Percentiles rank a stretch among this genome's conserved stretches.
Conservation (phyloP, 2,329 filamentous ascomycete species). For the Sordariomycetes sp. region DNA sequence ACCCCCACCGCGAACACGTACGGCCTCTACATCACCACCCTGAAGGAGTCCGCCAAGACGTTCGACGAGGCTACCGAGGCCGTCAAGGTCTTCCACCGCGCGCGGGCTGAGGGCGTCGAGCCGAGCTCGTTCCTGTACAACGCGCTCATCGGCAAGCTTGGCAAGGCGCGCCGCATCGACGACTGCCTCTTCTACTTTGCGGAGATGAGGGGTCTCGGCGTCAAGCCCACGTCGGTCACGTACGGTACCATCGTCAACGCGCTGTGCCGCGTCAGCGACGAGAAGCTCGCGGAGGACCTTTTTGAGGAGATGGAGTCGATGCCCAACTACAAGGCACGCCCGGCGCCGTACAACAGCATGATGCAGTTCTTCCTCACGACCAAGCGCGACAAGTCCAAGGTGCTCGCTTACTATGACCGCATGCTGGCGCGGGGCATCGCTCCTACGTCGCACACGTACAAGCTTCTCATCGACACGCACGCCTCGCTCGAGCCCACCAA, state of each 20-base stretch:
- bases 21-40: conserved; percentile 95
- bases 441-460: conserved; percentile 92
- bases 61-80: conserved; percentile 96
- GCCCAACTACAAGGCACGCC: conserved; percentile 96
- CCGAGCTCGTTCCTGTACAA: conserved; percentile 97
- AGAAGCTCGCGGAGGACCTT: conserved; percentile 93
- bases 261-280: conserved; percentile 89
- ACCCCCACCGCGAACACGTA: conserved; percentile 95
- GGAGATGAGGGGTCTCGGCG: conserved; percentile 86
- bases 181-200: conserved; percentile 97
- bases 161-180: conserved; percentile 93
- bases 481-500: conserved; percentile 86
- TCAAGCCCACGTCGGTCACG: conserved; percentile 92
- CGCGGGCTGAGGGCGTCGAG: conserved; percentile 86
- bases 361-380: conserved; percentile 99
- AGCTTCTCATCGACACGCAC: conserved; percentile 89
- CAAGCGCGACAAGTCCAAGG: conserved; percentile 90
- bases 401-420: conserved; percentile 85
- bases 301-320: conserved; percentile 99
- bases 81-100: conserved; percentile 92
- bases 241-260: conserved; percentile 98
- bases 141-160: conserved; percentile 92
- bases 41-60: conserved; percentile 94
- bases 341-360: conserved; percentile 96
- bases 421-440: conserved; percentile 81